Conservation (phyloP, 345 rosid species). For the Gossypium sturtianum region DNA sequence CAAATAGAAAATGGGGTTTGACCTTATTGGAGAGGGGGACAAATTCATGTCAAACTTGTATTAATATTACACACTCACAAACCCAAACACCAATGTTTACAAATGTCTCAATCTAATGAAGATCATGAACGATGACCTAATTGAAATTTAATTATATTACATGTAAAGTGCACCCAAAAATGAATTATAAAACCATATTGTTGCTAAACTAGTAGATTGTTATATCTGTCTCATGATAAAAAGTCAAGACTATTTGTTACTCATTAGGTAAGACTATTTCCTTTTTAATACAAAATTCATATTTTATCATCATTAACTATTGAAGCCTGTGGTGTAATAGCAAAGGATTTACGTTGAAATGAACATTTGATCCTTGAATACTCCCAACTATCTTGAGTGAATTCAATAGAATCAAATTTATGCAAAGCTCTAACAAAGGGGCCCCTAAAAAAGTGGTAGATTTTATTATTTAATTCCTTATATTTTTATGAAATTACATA, state of each 20-base stretch:
- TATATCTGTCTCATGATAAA: conserved; percentile 8
- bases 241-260: conserved; percentile 41
- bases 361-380: no score
- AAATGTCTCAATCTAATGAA: conserved; percentile 10
- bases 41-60: conserved; percentile 19
- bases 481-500: no score
- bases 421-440: neutral
- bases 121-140: conserved; percentile 10
- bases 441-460: no score
- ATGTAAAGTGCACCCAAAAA: neutral
- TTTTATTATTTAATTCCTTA: no score
- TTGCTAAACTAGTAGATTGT: conserved; percentile 19
- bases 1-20: conserved; percentile 22
- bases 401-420: neutral
- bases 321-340: no score
- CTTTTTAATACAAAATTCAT: neutral
- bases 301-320: no score
- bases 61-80: conserved; percentile 9
- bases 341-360: no score
- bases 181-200: neutral
- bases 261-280: conserved; percentile 29
- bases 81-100: conserved; percentile 8
- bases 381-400: no score
- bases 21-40: conserved; percentile 12
- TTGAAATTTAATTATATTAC: neutral